phyloP scores from a whole-genome alignment of 257 asterid species.

The Leonotis leonurus region DNA sequence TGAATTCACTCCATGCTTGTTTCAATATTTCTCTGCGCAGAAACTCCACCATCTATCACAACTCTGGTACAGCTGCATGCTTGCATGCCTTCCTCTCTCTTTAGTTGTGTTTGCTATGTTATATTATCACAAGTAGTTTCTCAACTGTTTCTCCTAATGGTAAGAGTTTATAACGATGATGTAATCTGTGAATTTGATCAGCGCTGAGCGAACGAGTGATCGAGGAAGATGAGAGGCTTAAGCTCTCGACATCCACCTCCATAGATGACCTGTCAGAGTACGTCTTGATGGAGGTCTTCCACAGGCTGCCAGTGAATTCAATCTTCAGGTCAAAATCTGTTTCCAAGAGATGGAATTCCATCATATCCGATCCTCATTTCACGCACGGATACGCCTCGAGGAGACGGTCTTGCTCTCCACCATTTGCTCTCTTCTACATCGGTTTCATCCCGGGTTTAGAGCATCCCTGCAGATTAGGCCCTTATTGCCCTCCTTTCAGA shows the following conservation, averaged over 20 bases:
- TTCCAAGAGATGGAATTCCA: conserved; percentile 9
- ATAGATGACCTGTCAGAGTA: conserved; percentile 14
- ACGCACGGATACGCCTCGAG: neutral
- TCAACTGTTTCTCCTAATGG: too few relatives aligned
- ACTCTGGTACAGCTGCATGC: conserved; percentile 8
- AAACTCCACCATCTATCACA: conserved; percentile 10
- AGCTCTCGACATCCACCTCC: neutral
- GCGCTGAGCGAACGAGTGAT: conserved; percentile 5
- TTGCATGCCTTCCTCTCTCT: neutral
- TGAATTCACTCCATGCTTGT: neutral
- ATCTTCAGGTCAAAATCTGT: conserved; percentile 11
- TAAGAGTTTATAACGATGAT: too few relatives aligned
- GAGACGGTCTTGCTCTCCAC: neutral
- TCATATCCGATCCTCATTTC: conserved; percentile 14
- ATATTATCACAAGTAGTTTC: too few relatives aligned
- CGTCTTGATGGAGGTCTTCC: conserved; percentile 4
- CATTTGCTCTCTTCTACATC: conserved; percentile 16
- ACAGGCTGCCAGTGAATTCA: conserved; percentile 7
- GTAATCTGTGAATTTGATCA: neutral
- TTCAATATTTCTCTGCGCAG: neutral
- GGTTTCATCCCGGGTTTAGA: neutral
- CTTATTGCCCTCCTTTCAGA: conserved; percentile 2
- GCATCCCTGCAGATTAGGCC: conserved; percentile 10
- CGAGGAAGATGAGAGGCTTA: conserved; percentile 13
- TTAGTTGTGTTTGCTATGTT: too few relatives aligned